Evolutionary conservation across 2,329 filamentous ascomycete species (phyloP).

Genomic region (Chalaropsis thielavioides): DNA sequence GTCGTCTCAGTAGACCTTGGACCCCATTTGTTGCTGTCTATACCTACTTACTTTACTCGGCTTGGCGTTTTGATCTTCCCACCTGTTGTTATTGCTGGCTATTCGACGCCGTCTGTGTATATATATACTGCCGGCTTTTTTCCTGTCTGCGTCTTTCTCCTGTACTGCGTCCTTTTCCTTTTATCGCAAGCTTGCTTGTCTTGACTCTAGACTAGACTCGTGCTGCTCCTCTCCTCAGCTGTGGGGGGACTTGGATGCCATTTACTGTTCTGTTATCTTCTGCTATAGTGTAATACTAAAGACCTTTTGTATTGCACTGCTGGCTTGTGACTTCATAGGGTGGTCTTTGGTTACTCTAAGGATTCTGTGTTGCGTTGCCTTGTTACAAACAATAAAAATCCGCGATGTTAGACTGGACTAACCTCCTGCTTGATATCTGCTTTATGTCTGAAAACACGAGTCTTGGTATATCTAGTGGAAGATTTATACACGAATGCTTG

Average conservation of each 20-base stretch:
- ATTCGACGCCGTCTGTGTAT: neutral
- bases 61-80: conserved; percentile 4
- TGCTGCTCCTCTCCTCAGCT: conserved; percentile 1
- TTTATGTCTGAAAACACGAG: neutral
- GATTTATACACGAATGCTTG: neutral
- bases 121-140: neutral
- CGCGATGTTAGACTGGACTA: neutral
- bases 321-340: neutral
- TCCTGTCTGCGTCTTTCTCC: neutral
- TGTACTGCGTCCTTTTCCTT: neutral
- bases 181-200: neutral
- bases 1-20: neutral
- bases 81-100: neutral
- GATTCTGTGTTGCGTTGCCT: neutral
- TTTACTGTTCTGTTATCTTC: neutral
- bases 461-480: neutral
- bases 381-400: neutral
- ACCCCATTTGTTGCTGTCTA: neutral
- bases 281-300: neutral
- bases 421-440: neutral
- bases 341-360: neutral
- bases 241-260: neutral
- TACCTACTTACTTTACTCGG: neutral
- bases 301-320: neutral
- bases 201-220: conserved; percentile 3